Base-by-base conservation (phyloP, 108 stramenopile species). In the Discostella stelligeroides region DNA sequence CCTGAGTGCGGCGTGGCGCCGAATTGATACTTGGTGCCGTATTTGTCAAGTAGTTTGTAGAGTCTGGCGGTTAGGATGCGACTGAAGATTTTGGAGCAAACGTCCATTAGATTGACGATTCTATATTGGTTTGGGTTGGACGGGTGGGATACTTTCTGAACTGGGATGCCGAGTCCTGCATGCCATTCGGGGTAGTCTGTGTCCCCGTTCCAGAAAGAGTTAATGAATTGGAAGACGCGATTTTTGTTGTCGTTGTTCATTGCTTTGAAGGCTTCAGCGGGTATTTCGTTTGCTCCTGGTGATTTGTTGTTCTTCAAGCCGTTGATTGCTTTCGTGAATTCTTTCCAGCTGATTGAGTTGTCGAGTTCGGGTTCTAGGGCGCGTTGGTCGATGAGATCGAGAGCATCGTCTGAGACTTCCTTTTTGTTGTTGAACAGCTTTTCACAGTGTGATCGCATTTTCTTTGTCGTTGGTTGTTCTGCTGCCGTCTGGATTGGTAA, bases 101-200 rank as follows among this genome's bases (percentile, higher is more conserved):
- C 18, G 34, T 68, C 67, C 67, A 68, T 68, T 6, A 68, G 18
- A 12, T 28, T 68, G 18, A 68, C 38, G 4, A 28, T n/a, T 57
- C 68, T 56, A 40, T 40, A 68, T 40, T 68, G 55, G 39, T 68
- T 68, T 1, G 27, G 42, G n/a, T 68, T 57, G 4, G 6, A 6
- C 0, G 43, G 48, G 14, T 69, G 38, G 4, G 40, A 21, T 6
- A 11, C 37, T 14, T 69, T 57, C 14, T n/a, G 68, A 2, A 69
- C 23, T 29, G 55, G 55, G 0, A 25, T 40, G 15, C 13, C 34
- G 14, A 25, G 13, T 5, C 68, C 29, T 9, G 2, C 12, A 15
- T 69, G 68, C 57, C 57, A 69, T 46, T 38, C 34, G 4, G 27
- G 14, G 42, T n/a, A n/a, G n/a, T n/a, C n/a, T n/a, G n/a, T n/a